phyloP scores from a whole-genome alignment of 176 grass and related monocot species.

The Pharus latifolius region DNA sequence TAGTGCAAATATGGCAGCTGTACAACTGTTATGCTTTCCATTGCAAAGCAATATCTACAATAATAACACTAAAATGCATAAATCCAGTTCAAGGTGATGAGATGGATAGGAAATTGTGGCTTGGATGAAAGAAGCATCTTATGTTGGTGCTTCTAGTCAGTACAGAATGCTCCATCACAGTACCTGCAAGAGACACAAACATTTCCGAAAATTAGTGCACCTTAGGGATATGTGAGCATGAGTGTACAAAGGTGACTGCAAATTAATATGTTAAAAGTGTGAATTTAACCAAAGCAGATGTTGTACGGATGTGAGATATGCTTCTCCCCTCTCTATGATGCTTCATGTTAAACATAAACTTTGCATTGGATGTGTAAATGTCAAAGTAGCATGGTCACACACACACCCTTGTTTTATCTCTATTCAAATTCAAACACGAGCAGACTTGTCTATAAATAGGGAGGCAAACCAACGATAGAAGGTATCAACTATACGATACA shows the following conservation, averaged over 20 bases:
- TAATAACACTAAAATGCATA: neutral
- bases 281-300: neutral
- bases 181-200: constrained; percentile 39
- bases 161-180: constrained; percentile 76
- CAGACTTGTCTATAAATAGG: no score
- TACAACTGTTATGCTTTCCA: constrained; percentile 11
- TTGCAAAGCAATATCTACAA: neutral
- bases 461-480: no score
- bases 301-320: neutral
- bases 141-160: constrained; percentile 32
- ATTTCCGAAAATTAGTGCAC: neutral
- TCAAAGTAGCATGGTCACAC: neutral
- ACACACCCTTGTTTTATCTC: no score
- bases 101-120: neutral
- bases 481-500: no score
- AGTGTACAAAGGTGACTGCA: neutral
- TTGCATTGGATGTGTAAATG: neutral
- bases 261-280: neutral
- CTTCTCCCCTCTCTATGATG: neutral
- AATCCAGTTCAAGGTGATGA: neutral
- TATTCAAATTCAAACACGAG: neutral
- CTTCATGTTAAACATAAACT: neutral
- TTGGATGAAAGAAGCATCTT: neutral
- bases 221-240: neutral
- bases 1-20: neutral